These are phyloP conservation scores for Cercospora nicotianae DNA, from an alignment of 2,329 filamentous ascomycete genomes.

Conservation along the genomic window DNA sequence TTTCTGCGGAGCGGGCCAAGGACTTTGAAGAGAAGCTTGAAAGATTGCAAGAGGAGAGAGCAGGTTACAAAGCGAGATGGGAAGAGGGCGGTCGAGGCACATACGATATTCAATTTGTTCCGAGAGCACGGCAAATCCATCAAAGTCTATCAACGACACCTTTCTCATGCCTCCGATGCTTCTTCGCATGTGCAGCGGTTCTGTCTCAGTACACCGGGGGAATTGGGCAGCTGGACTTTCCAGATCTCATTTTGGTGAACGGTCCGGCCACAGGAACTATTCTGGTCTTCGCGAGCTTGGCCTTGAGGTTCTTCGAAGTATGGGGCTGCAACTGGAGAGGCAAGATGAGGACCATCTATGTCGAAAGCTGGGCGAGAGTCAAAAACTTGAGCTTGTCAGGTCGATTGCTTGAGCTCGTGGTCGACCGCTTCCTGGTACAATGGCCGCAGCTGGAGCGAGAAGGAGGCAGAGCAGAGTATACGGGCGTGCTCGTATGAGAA, in stretches of 20 bases:
- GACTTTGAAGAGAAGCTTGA: slow-evolving; percentile 59
- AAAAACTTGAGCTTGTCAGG: slow-evolving; percentile 81
- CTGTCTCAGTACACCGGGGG: slow-evolving; percentile 41
- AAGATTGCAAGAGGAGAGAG: slow-evolving; percentile 20
- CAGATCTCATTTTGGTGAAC: slow-evolving; percentile 79
- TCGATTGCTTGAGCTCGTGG: slow-evolving; percentile 68
- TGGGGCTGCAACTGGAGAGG: slow-evolving; percentile 43
- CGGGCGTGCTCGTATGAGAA: slow-evolving; percentile 42
- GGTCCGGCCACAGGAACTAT: slow-evolving; percentile 87
- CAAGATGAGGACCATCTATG: slow-evolving; percentile 74
- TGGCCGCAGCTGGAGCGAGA: slow-evolving; percentile 62
- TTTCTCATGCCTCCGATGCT: slow-evolving; percentile 63
- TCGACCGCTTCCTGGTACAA: slow-evolving; percentile 80
- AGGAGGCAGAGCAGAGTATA: slow-evolving; percentile 46
- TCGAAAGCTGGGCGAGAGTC: slow-evolving; percentile 91
- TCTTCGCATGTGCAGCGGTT: slow-evolving; percentile 62
- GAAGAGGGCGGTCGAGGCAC: slow-evolving; percentile 38
- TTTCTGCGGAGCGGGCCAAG: slow-evolving; percentile 63
- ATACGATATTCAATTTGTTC: slow-evolving; percentile 67
- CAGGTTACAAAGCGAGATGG: slow-evolving; percentile 4
- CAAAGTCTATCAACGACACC: slow-evolving; percentile 76
- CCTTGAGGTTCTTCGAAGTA: slow-evolving; percentile 56
- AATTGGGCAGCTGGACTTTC: slow-evolving; percentile 48
- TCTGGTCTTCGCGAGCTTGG: slow-evolving; percentile 59
- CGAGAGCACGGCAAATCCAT: slow-evolving; percentile 77